Conservation (phyloP, 176 grass and related monocot species). For the Urochloa ruziziensis region DNA sequence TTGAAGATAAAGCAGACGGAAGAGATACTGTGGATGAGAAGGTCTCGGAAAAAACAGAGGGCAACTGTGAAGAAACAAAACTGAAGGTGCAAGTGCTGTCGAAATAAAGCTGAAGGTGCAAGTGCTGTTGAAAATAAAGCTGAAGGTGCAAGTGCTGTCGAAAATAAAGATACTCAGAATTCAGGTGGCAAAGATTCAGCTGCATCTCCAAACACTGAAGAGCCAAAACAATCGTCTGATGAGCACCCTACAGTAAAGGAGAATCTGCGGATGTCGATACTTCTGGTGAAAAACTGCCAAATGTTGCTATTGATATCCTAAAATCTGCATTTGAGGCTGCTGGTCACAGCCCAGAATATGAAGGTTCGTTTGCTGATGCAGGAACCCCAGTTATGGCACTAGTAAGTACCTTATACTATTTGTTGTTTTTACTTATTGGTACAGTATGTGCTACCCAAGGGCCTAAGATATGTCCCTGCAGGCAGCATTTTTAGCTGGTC, state of each 20-base stretch:
- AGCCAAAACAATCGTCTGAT: conserved; percentile 50
- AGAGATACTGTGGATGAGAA: conserved; percentile 41
- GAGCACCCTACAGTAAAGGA: conserved; percentile 37
- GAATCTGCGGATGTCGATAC: conserved; percentile 43
- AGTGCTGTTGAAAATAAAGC: conserved; percentile 48
- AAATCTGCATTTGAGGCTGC: conserved; percentile 86
- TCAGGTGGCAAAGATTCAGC: conserved; percentile 42
- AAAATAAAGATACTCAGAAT: conserved; percentile 54
- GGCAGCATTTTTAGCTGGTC: conserved; percentile 77
- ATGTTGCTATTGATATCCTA: conserved; percentile 70
- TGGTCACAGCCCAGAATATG: conserved; percentile 63
- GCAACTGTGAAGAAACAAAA: conserved; percentile 35
- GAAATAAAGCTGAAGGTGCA: conserved; percentile 39
- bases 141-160: conserved; percentile 32
- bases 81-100: too few species aligned
- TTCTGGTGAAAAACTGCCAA: conserved; percentile 46
- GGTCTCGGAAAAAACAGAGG: conserved; percentile 52
- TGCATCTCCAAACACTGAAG: conserved; percentile 29
- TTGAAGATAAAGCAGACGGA: conserved; percentile 62
- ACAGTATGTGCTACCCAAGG: conserved; percentile 4
- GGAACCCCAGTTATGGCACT: conserved; percentile 97
- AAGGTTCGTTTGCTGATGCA: conserved; percentile 83
- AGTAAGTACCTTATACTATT: conserved; percentile 41
- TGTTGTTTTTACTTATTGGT: background rate
- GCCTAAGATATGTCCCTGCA: conserved; percentile 51